Percentiles rank a stretch among this genome's conserved stretches.
Evolutionary conservation across 2,329 filamentous ascomycete genomes (phyloP).

Genomic region (Pseudogymnoascus sp.): DNA sequence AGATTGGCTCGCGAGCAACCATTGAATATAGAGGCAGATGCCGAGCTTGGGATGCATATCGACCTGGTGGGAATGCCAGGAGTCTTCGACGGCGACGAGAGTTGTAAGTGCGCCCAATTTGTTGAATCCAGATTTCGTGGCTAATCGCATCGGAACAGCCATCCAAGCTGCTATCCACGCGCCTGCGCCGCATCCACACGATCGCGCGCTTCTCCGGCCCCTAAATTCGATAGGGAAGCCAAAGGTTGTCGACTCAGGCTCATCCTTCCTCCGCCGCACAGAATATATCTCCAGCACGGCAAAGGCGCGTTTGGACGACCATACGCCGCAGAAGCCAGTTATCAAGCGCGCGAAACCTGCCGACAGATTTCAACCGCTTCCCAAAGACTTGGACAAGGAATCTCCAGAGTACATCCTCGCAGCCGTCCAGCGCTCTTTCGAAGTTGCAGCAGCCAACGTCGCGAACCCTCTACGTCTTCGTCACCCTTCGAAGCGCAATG

Average conservation of each 20-base stretch:
- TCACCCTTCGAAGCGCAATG: slow-evolving; percentile 48
- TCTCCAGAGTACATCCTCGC: slow-evolving; percentile 59
- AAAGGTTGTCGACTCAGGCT: slow-evolving; percentile 64
- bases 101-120: slow-evolving; percentile 52
- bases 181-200: slow-evolving; percentile 69
- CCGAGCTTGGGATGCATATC: slow-evolving; percentile 94
- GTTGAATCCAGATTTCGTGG: slow-evolving; percentile 11
- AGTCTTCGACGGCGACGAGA: slow-evolving; percentile 90
- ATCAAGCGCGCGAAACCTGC: slow-evolving; percentile 38
- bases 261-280: slow-evolving; percentile 90
- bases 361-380: slow-evolving; percentile 37
- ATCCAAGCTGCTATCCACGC: slow-evolving; percentile 71
- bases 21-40: slow-evolving; percentile 93
- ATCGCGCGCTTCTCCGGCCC: slow-evolving; percentile 74
- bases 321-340: slow-evolving; percentile 28
- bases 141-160: slow-evolving; percentile 40
- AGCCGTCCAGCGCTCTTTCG: slow-evolving; percentile 58
- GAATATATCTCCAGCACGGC: slow-evolving; percentile 74
- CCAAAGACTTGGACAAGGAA: slow-evolving; percentile 45
- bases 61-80: slow-evolving; percentile 92
- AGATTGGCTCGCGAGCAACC: slow-evolving; percentile 85
- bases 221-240: slow-evolving; percentile 80
- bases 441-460: slow-evolving; percentile 44
- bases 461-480: slow-evolving; percentile 46
- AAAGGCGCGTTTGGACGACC: slow-evolving; percentile 43